These are phyloP conservation scores for Hepatocystis sp. DNA, from an alignment of 169 alveolate species.

Conservation along the genomic window DNA sequence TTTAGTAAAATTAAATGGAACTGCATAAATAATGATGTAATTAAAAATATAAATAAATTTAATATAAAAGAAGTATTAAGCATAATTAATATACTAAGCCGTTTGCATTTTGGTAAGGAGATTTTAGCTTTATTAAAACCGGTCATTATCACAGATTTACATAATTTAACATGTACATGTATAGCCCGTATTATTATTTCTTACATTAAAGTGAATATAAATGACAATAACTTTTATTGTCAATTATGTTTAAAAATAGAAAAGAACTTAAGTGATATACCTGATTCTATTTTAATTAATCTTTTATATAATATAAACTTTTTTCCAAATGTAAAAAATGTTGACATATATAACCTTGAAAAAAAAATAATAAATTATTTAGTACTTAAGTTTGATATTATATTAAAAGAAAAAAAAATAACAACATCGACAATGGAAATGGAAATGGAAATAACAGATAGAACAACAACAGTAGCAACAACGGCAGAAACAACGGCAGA, in stretches of 20 bases:
- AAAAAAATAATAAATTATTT: constrained; percentile 11
- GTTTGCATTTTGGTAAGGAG: constrained; percentile 37
- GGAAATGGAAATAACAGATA: too few species aligned
- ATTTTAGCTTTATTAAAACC: constrained; percentile 26
- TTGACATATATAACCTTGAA: constrained; percentile 12
- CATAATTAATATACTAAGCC: constrained; percentile 42
- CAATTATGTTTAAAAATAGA: constrained; percentile 21
- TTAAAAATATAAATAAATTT: constrained; percentile 45
- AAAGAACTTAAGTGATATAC: constrained; percentile 6
- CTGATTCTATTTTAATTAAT: constrained; percentile 23
- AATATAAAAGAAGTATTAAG: constrained; percentile 35
- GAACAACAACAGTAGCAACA: too few species aligned
- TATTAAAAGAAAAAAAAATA: too few species aligned
- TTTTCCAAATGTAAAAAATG: constrained; percentile 19
- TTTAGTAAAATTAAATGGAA: constrained; percentile 74
- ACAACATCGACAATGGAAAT: too few species aligned
- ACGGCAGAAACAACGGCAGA: too few species aligned
- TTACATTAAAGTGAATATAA: constrained; percentile 53
- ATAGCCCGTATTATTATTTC: constrained; percentile 21
- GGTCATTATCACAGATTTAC: constrained; percentile 3
- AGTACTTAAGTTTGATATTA: neutral
- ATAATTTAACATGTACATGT: constrained; percentile 9
- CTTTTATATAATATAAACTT: constrained; percentile 26
- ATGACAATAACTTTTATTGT: constrained; percentile 24
- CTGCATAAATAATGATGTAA: constrained; percentile 43